Evolutionary conservation across 2,329 filamentous ascomycete species (phyloP).

Genomic region (Pseudogymnoascus verrucosus): DNA sequence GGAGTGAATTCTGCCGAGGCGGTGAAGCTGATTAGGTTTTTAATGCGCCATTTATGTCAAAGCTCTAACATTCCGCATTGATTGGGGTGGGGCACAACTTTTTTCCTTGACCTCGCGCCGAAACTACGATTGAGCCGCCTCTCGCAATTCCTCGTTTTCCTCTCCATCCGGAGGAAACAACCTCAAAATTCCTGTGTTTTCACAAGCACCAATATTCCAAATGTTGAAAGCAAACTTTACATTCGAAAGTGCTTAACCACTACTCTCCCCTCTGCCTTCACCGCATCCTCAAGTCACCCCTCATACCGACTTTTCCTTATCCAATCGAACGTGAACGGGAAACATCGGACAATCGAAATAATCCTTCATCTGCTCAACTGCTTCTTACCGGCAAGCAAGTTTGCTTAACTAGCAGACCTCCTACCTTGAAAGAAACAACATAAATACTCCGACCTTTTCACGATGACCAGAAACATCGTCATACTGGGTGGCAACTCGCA

Average conservation of each 20-base stretch:
- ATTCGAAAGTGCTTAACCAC: constrained; percentile 11
- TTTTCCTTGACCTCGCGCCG: constrained; percentile 8
- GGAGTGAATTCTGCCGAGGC: constrained; percentile 4
- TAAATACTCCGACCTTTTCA: constrained; percentile 8
- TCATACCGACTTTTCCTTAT: constrained; percentile 6
- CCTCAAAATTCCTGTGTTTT: not conserved
- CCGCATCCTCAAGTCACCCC: constrained; percentile 2
- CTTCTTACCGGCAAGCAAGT: not conserved
- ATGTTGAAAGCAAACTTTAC: constrained; percentile 9
- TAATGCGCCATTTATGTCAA: constrained; percentile 8
- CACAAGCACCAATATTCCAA: constrained; percentile 9
- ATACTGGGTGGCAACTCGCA: constrained; percentile 91
- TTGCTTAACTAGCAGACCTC: not conserved
- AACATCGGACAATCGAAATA: not conserved
- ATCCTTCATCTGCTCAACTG: not conserved
- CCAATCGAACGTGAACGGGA: constrained; percentile 7
- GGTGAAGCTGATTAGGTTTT: constrained; percentile 6
- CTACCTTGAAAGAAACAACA: not conserved
- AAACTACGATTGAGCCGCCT: constrained; percentile 6
- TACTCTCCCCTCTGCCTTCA: constrained; percentile 4
- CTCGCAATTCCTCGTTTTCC: constrained; percentile 7
- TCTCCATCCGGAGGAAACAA: constrained; percentile 1
- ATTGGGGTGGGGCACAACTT: constrained; percentile 8
- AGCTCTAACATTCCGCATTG: constrained; percentile 5
- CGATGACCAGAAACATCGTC: constrained; percentile 91